phyloP scores from a whole-genome alignment of 2,329 filamentous ascomycete genomes.

The Claviceps arundinis region DNA sequence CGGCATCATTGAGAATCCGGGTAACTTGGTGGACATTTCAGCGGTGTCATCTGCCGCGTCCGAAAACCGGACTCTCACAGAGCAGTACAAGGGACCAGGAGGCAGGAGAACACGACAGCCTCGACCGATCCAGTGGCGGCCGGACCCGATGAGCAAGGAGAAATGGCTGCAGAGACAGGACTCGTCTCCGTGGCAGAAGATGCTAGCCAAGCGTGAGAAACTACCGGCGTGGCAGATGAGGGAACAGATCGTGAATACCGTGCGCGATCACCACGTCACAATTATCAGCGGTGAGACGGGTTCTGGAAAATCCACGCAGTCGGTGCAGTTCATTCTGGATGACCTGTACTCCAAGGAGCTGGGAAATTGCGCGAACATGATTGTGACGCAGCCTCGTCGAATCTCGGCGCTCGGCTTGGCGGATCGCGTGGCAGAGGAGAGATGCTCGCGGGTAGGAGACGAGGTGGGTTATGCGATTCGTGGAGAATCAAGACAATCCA shows the following conservation, averaged over 20 bases:
- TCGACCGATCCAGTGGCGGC: slow-evolving; percentile 49
- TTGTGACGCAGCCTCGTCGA: slow-evolving; percentile 88
- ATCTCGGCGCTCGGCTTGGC: slow-evolving; percentile 91
- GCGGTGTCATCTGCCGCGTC: slow-evolving; percentile 57
- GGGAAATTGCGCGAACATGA: slow-evolving; percentile 70
- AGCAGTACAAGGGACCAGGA: slow-evolving; percentile 12
- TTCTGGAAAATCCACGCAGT: slow-evolving; percentile 93
- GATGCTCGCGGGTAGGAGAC: slow-evolving; percentile 66
- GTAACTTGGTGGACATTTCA: slow-evolving; percentile 71
- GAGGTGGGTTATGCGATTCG: slow-evolving; percentile 89
- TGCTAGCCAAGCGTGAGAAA: slow-evolving; percentile 57
- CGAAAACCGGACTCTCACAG: slow-evolving; percentile 27
- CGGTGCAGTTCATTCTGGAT: slow-evolving; percentile 89
- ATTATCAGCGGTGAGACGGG: slow-evolving; percentile 97
- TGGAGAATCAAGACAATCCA: slow-evolving; percentile 67
- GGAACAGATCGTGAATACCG: slow-evolving; percentile 62
- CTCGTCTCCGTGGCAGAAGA: slow-evolving; percentile 53
- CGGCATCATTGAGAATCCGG: slow-evolving; percentile 71
- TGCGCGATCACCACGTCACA: slow-evolving; percentile 70
- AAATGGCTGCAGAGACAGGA: slow-evolving; percentile 59
- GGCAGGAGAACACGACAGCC: slow-evolving; percentile 29
- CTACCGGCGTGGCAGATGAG: slow-evolving; percentile 81
- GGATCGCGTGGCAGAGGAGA: slow-evolving; percentile 86
- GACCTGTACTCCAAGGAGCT: slow-evolving; percentile 68
- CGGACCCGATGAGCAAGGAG: slow-evolving; percentile 45